Evolutionary conservation across 1,284 basidiomycete species (phyloP).

Genomic region (Tilletia horrida): DNA sequence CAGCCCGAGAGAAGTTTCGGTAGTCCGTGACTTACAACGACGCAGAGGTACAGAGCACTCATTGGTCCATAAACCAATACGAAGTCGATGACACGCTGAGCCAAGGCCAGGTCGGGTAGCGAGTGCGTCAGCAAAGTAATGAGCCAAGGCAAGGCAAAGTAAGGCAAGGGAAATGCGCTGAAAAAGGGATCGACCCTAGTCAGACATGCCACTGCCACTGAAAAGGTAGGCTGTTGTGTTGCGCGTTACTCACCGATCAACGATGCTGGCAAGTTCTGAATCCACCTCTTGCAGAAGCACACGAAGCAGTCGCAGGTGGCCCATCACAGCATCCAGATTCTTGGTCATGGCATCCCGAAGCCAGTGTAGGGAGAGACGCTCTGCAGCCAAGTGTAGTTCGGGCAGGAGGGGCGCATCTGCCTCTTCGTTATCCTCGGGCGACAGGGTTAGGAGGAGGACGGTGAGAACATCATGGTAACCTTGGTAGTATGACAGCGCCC

Average conservation of each 20-base stretch:
- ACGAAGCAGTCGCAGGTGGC: conserved; percentile 66
- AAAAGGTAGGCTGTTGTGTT: conserved; percentile 18
- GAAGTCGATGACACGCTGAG: conserved; percentile 85
- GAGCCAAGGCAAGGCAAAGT: conserved; percentile 83
- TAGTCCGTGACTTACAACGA: conserved; percentile 64
- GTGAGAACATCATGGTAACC: conserved; percentile 90
- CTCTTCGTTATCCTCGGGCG: conserved; percentile 38
- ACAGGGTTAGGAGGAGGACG: conserved; percentile 76
- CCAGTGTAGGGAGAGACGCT: conserved; percentile 74
- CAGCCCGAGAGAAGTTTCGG: conserved; percentile 25
- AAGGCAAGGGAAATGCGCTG: conserved; percentile 67
- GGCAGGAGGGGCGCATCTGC: background rate
- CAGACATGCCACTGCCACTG: no score
- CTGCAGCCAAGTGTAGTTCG: conserved; percentile 25
- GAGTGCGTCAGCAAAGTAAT: conserved; percentile 89
- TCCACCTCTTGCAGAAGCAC: conserved; percentile 62
- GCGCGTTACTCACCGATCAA: conserved; percentile 64
- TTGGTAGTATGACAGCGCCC: conserved; percentile 73
- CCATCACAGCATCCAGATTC: conserved; percentile 78
- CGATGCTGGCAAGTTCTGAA: conserved; percentile 65
- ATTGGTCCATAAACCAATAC: conserved; percentile 77
- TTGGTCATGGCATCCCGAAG: conserved; percentile 83
- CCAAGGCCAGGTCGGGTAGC: conserved; percentile 62
- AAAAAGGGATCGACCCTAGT: no score
- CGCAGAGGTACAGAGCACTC: conserved; percentile 73